phyloP scores from a whole-genome alignment of 2,329 filamentous ascomycete species.

The Botrytis medusae region DNA sequence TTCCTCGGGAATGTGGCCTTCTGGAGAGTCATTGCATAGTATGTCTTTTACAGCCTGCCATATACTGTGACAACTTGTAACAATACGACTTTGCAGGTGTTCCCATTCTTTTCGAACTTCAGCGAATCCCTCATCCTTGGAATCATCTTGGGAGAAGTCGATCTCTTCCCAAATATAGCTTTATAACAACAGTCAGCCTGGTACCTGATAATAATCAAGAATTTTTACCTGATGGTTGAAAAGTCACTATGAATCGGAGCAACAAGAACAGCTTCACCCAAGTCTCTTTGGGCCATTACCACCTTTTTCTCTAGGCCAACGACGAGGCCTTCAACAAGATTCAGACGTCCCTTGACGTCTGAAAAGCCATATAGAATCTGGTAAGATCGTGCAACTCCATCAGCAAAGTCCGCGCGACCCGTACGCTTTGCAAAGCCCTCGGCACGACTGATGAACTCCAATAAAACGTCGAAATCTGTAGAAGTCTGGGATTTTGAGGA shows the following conservation, averaged over 20 bases:
- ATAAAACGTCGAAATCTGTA: slow-evolving; percentile 40
- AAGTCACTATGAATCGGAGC: slow-evolving; percentile 70
- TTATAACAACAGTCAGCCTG: slow-evolving; percentile 18
- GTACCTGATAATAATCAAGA: neutral
- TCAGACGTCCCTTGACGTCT: slow-evolving; percentile 44
- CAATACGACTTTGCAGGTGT: slow-evolving; percentile 53
- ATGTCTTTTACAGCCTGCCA: slow-evolving; percentile 76
- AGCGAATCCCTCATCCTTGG: slow-evolving; percentile 3
- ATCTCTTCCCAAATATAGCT: slow-evolving; percentile 36
- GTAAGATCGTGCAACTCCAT: slow-evolving; percentile 79
- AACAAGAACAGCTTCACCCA: slow-evolving; percentile 65
- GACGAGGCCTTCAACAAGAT: slow-evolving; percentile 59
- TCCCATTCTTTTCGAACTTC: slow-evolving; percentile 24
- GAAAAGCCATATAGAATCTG: slow-evolving; percentile 66
- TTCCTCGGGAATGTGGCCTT: slow-evolving; percentile 79
- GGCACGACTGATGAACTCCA: slow-evolving; percentile 51
- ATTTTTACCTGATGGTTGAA: slow-evolving; percentile 58
- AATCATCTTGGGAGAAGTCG: slow-evolving; percentile 21
- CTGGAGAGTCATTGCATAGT: slow-evolving; percentile 90
- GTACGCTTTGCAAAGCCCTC: slow-evolving; percentile 64
- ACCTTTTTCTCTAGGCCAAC: slow-evolving; percentile 65
- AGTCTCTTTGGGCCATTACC: slow-evolving; percentile 58
- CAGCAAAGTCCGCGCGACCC: slow-evolving; percentile 85
- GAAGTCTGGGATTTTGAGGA: neutral
- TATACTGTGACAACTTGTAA: slow-evolving; percentile 63